These are phyloP conservation scores for Aspergillus ochraceus DNA, from an alignment of 2,329 filamentous ascomycete species.

Conservation along the genomic window DNA sequence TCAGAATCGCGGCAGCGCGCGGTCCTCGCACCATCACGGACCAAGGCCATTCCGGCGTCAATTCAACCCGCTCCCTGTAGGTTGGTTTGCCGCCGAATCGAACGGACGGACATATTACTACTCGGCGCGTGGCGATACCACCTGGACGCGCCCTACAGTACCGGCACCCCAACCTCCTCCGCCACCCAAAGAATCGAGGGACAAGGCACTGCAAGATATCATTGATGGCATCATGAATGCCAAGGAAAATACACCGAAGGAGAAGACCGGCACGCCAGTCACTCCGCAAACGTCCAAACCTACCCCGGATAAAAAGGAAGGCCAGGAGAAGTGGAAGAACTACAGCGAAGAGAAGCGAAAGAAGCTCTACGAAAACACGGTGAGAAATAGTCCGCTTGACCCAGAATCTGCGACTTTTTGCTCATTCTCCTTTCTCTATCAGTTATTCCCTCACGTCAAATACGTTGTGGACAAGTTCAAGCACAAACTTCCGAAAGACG, in stretches of 20 bases:
- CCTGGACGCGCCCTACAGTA: constrained; percentile 75
- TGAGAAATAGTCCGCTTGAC: constrained; percentile 48
- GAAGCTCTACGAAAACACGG: constrained; percentile 92
- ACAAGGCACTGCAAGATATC: constrained; percentile 77
- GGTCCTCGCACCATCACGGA: constrained; percentile 58
- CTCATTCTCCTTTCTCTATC: constrained; percentile 5
- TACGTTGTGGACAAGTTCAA: constrained; percentile 84
- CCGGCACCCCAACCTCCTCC: constrained; percentile 64
- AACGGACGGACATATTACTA: constrained; percentile 84
- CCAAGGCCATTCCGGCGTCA: constrained; percentile 57
- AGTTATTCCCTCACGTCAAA: constrained; percentile 84
- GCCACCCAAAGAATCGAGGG: constrained; percentile 68
- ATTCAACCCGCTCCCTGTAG: constrained; percentile 67
- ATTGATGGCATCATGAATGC: constrained; percentile 80
- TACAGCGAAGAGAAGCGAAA: constrained; percentile 76
- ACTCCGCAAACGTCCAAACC: constrained; percentile 64
- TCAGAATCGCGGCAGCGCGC: constrained; percentile 55
- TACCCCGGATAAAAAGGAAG: constrained; percentile 50
- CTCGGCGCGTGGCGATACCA: constrained; percentile 71
- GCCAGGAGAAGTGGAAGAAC: constrained; percentile 52
- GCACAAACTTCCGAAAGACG: constrained; percentile 80
- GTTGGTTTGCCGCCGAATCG: constrained; percentile 80
- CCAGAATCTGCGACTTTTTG: not conserved
- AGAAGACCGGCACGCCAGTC: constrained; percentile 57
- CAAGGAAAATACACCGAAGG: constrained; percentile 56